Base-by-base conservation (phyloP, 805 yeast species). In the Yamadazyma sp. region DNA sequence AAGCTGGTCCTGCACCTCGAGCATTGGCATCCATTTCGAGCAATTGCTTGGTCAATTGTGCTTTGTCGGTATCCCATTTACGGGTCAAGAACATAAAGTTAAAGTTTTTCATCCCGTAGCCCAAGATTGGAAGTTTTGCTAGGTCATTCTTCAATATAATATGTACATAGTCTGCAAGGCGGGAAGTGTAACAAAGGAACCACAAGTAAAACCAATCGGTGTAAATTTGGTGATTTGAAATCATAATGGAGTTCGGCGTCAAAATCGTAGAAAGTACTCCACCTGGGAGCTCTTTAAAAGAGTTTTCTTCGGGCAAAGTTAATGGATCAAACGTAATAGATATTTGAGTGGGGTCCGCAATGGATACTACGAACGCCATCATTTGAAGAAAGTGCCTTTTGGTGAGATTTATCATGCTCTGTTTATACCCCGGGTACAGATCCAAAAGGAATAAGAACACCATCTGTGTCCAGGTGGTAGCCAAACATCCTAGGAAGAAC, bases 191-290 rank as follows among this genome's bases (percentile, higher is more conserved):
- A 0, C 85, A 68, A 14, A 85, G 43, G 78, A 86, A 91, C 99
- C 99, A 91, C 38, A 88, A 49, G 50, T 77, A 89, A 8, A 84
- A 71, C 99, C 99, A 91, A 57, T 91, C 99, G 3, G 91, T 80
- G 57, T 91, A 91, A 16, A 91, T 82, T 62, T 90, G 97, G 60
- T 91, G 98, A 55, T 91, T 91, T n/a, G 93, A 78, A 23, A 90
- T 81, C 31, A 83, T 57, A 2, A 91, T 72, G 0, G 85, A 71
- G 26, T 79, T 72, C 14, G 75, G 75, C 6, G 67, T 57, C 29
- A 82, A 50, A 9, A 48, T 41, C 15, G 50, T 52, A 13, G 46
- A 52, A 32, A 51, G 38, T 29, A 51, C 46, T n/a, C 55, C 57
- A 8, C 38, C 50, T 42, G 51, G 8, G 59, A 64, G 33, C 45